Evolutionary conservation across 2,329 filamentous ascomycete species (phyloP).

Genomic region (Davidsoniella australis): DNA sequence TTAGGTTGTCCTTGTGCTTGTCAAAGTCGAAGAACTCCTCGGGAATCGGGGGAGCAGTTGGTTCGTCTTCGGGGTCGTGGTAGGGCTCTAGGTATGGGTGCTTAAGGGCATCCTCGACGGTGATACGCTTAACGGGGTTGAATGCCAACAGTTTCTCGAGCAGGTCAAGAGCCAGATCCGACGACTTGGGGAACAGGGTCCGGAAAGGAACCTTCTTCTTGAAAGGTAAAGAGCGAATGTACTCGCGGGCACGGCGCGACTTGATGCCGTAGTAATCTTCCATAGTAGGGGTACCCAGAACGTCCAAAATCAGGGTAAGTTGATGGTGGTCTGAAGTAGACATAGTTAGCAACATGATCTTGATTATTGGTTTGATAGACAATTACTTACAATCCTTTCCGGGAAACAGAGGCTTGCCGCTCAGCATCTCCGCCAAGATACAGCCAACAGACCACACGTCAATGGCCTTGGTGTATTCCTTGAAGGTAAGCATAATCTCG

Average conservation of each 20-base stretch:
- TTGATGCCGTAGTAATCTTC: conserved; percentile 99
- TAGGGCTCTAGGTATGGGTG: conserved; percentile 98
- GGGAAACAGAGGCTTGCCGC: conserved; percentile 92
- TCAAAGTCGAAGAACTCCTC: conserved; percentile 99
- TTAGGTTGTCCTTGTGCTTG: conserved; percentile 97
- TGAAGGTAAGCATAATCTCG: conserved; percentile 99
- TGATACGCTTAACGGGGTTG: conserved; percentile 97
- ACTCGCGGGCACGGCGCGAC: conserved; percentile 88
- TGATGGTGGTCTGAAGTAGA: conserved; percentile 73
- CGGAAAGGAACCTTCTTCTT: conserved; percentile 99
- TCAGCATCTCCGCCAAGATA: conserved; percentile 96
- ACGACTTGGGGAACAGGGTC: conserved; percentile 96
- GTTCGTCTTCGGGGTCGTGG: conserved; percentile 96
- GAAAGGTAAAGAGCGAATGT: conserved; percentile 93
- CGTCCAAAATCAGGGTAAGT: conserved; percentile 88
- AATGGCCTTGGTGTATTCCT: conserved; percentile 99
- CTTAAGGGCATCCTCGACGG: conserved; percentile 89
- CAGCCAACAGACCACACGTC: conserved; percentile 98
- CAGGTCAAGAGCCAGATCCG: conserved; percentile 83
- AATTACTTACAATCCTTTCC: conserved; percentile 79
- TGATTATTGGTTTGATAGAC: background rate
- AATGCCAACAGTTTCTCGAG: conserved; percentile 93
- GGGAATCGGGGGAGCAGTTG: conserved; percentile 86
- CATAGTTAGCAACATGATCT: background rate
- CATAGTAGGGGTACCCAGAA: conserved; percentile 96